Conservation (phyloP, 1,139 yeast species). For the Scheffersomyces illinoinensis region DNA sequence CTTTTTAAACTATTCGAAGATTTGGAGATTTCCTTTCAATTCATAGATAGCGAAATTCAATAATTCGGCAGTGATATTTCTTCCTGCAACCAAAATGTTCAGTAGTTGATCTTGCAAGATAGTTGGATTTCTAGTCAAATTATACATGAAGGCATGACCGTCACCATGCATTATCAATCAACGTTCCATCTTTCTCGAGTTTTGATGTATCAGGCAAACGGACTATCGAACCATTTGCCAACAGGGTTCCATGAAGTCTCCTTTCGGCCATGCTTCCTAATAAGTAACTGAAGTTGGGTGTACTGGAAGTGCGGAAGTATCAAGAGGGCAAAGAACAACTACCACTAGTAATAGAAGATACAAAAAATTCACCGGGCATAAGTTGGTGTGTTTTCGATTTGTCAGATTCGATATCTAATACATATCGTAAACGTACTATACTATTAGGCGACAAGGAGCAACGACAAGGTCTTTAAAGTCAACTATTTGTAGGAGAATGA, state of each 20-base stretch:
- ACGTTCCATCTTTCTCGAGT: background rate
- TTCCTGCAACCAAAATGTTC: conserved; percentile 34
- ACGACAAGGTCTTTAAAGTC: too few relatives aligned
- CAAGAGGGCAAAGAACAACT: conserved; percentile 3
- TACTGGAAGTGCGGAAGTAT: conserved; percentile 1
- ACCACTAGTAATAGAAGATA: conserved; percentile 8
- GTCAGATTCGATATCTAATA: too few relatives aligned
- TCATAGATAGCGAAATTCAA: conserved; percentile 27
- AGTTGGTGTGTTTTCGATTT: too few relatives aligned
- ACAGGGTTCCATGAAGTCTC: conserved; percentile 5
- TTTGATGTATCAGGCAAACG: background rate
- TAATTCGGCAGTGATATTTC: conserved; percentile 34
- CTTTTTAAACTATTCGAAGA: conserved; percentile 23
- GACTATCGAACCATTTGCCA: conserved; percentile 3
- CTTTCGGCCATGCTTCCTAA: conserved; percentile 12
- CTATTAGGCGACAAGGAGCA: too few relatives aligned
- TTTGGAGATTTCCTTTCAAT: conserved; percentile 22
- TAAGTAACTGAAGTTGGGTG: conserved; percentile 2
- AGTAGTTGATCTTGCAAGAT: conserved; percentile 29
- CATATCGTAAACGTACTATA: too few relatives aligned
- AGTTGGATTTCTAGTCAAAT: conserved; percentile 27
- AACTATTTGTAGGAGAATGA: too few relatives aligned
- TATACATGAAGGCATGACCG: conserved; percentile 29
- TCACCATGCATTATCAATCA: conserved; percentile 5
- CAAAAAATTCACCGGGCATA: background rate